Evolutionary conservation across 345 rosid genomes (phyloP).

Genomic region (Citrus maxima): DNA sequence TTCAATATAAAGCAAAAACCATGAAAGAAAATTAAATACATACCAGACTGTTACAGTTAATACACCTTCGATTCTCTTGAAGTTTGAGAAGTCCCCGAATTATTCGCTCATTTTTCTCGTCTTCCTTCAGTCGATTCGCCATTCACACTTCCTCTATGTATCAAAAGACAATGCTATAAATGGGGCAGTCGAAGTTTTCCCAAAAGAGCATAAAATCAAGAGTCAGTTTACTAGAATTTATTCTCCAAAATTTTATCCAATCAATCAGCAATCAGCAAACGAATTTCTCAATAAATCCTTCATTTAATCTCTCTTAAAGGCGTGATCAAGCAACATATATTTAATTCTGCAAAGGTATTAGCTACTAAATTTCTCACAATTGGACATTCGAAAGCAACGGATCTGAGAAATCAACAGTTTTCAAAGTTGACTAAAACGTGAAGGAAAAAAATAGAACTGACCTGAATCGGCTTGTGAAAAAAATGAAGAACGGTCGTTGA

Average conservation of each 20-base stretch:
- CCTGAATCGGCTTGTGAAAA: slow-evolving; percentile 15
- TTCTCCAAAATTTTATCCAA: slow-evolving; percentile 1
- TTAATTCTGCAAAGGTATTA: not conserved
- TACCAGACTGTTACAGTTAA: slow-evolving; percentile 93
- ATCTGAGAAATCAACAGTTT: slow-evolving; percentile 28
- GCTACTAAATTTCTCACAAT: not conserved
- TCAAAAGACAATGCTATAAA: not conserved
- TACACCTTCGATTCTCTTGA: slow-evolving; percentile 81
- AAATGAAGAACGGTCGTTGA: not conserved
- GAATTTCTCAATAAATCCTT: not conserved
- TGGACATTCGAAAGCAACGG: slow-evolving; percentile 22
- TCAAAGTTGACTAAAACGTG: not conserved
- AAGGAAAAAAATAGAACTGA: slow-evolving; percentile 9
- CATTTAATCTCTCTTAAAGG: not conserved
- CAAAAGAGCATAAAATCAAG: not conserved
- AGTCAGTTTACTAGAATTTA: not conserved
- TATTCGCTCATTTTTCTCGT: slow-evolving; percentile 77
- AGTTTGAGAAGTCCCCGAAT: slow-evolving; percentile 89
- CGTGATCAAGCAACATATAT: not conserved
- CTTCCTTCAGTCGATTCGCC: slow-evolving; percentile 79
- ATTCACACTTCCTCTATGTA: slow-evolving; percentile 25
- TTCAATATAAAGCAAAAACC: slow-evolving; percentile 7
- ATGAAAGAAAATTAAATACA: slow-evolving; percentile 10
- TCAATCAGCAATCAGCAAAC: not conserved
- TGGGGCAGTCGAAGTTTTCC: not conserved